Evolutionary conservation across 208 protist genomes (phyloP), one percentile per base, ranked within the genome.

Genomic region (Tetramitus jugosus): DNA sequence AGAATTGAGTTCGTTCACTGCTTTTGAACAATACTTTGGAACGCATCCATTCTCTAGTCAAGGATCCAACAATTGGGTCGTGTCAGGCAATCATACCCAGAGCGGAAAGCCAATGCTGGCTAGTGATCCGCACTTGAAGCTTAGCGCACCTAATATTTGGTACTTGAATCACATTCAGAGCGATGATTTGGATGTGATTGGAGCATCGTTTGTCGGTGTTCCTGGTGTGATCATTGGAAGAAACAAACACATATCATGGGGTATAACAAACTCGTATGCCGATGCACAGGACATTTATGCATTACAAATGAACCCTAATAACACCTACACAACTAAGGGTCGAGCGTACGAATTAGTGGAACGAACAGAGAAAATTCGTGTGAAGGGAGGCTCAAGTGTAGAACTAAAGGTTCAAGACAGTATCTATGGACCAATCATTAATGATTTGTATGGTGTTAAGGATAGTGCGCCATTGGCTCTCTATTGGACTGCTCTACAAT

Each of bases 151-250:
- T 39, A 14, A 17, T 13, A 40, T 65, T 43, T 78, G 46, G 76
- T 45, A 62, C 65, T 60, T 69, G 46, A 31, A 31, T 60, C 45
- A 56, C 60, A 61, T 78, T 10, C 6, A 61, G 29, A 13, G 20
- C 46, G 29, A 4, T 43, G 37, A 49, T 23, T 13, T 49, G 4
- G 52, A 43, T 14, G 52, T 37, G 0, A 69, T 61, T 43, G 76
- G 76, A 46, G 26, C 53, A 20, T 23, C 45, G 10, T 72, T 78
- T n/a, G 35, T 43, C 43, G 53, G 53, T 61, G 23, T 23, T 61
- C 76, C 76, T 8, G 76, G 76, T 40, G n/a, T 78, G n/a, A 37
- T 78, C 20, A 42, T 78, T 43, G 76, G 76, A n/a, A 69, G 31
- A 49, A 78, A 78, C 29, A 23, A 65, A 26, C 20, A 62, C 17